These are phyloP conservation scores for Friedmanniomyces simplex DNA, from an alignment of 495 filamentous ascomycete genomes.

Conservation along the genomic window DNA sequence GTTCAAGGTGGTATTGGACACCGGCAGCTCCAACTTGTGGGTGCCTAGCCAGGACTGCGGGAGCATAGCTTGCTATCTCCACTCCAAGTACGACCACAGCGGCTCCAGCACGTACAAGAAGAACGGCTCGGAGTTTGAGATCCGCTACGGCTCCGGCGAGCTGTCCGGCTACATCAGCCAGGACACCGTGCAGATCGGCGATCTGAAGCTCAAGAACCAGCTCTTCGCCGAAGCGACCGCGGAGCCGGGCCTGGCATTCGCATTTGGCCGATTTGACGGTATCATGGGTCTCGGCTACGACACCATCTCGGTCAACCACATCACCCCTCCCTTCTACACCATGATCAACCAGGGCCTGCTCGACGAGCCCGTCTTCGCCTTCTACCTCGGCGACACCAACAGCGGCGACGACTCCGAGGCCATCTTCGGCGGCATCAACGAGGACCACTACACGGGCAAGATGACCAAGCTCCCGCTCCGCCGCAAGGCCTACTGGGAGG, in stretches of 20 bases:
- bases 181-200: conserved; percentile 77
- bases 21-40: conserved; percentile 98
- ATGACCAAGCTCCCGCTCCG: conserved; percentile 86
- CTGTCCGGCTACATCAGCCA: conserved; percentile 89
- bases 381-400: conserved; percentile 77
- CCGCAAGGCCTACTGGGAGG: conserved; percentile 99
- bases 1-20: conserved; percentile 99
- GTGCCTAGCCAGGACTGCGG: conserved; percentile 83
- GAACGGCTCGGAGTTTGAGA: conserved; percentile 88
- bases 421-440: conserved; percentile 83
- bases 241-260: conserved; percentile 94
- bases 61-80: conserved; percentile 97
- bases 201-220: conserved; percentile 75
- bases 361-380: conserved; percentile 89
- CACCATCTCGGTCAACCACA: conserved; percentile 90
- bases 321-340: conserved; percentile 91
- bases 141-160: conserved; percentile 90
- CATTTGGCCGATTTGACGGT: conserved; percentile 96
- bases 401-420: conserved; percentile 72
- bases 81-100: conserved; percentile 90
- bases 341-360: conserved; percentile 81
- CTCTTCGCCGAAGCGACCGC: conserved; percentile 90
- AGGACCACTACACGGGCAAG: conserved; percentile 78
- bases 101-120: conserved; percentile 83
- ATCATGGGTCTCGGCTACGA: conserved; percentile 94